A percentile compares a stretch with the other conserved stretches of the same genome.
Conservation (phyloP, 352 stramenopile species). For the Globisporangium rhizosaccharum region DNA sequence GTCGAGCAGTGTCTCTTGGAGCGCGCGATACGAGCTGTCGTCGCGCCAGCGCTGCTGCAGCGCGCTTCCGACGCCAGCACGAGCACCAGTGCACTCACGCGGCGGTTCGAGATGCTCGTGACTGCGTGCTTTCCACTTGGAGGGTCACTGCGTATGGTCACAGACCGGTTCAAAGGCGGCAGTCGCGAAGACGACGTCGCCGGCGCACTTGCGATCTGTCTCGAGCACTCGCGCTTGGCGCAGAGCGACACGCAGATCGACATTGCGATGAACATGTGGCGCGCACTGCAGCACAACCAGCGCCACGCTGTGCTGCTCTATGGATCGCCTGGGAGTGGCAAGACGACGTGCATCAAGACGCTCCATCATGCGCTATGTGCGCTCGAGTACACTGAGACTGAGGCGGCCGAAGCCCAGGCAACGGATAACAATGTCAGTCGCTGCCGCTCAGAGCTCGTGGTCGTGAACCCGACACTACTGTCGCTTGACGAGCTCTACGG, state of each 20-base stretch:
- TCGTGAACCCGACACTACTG: constrained; percentile 27
- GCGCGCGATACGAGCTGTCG: constrained; percentile 3
- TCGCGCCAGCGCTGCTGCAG: constrained; percentile 1
- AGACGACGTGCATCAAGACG: constrained; percentile 40
- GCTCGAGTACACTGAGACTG: constrained; percentile 25
- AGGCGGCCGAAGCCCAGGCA: background rate
- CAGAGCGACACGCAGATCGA: constrained; percentile 14
- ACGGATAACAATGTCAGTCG: background rate
- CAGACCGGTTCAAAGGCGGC: constrained; percentile 1
- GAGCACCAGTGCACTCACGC: background rate
- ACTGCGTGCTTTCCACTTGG: constrained; percentile 23
- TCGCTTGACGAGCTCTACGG: constrained; percentile 30
- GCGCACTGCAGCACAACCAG: constrained; percentile 15
- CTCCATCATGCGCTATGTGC: constrained; percentile 44
- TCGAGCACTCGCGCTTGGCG: constrained; percentile 22
- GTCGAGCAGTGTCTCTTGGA: constrained; percentile 11
- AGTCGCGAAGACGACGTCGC: constrained; percentile 25
- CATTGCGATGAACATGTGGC: constrained; percentile 35
- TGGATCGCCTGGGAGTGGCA: constrained; percentile 32
- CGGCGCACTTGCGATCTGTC: constrained; percentile 39
- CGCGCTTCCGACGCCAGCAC: background rate
- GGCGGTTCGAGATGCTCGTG: constrained; percentile 9
- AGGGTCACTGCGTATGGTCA: constrained; percentile 16
- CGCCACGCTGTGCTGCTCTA: constrained; percentile 29
- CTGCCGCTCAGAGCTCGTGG: constrained; percentile 17